Evolutionary conservation across 106 monocot species (phyloP), one percentile per base, ranked within the genome.

Genomic region (Apostasia ramifera): DNA sequence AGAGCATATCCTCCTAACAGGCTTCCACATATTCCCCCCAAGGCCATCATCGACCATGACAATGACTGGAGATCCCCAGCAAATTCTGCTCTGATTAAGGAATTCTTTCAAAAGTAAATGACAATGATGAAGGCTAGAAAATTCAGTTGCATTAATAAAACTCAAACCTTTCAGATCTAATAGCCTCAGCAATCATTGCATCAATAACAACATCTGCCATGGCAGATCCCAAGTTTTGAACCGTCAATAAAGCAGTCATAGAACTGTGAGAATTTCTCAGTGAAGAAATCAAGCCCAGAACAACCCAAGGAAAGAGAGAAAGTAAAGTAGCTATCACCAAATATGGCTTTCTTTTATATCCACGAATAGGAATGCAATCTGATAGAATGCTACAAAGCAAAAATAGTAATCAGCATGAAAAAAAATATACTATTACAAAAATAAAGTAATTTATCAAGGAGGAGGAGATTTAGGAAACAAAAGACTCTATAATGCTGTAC

Each of bases 181-280:
- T 76, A 47, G 91, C 87, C 71, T 92, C 91, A 77, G 91, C 91
- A 76, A 92, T 82, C 91, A 92, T 92, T 69, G 91, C 91, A 78
- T 92, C 91, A 74, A 85, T 79, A 74, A 92, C 87, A 56, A 92
- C 91, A 85, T 92, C 91, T 58, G 91, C 91, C 87, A 92, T 88
- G 41, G 91, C 91, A 80, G 85, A 75, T 50, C 91, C 91, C 58
- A 88, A 48, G 66, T 85, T 92, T 77, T 92, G 91, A 66, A 88
- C 3, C 49, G 74, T 78, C 59, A 92, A 67, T 41, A 84, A 66
- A 75, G 76, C 67, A 57, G 78, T 83, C 12, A 92, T 71, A 4
- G 48, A 73, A 70, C 74, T 80, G 47, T 65, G 66, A 71, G 91
- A 88, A 64, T 66, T 76, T 76, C 87, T 87, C 61, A 85, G 42